Base-by-base conservation (phyloP, 352 stramenopile genomes). In the Blastocystis sp. region DNA sequence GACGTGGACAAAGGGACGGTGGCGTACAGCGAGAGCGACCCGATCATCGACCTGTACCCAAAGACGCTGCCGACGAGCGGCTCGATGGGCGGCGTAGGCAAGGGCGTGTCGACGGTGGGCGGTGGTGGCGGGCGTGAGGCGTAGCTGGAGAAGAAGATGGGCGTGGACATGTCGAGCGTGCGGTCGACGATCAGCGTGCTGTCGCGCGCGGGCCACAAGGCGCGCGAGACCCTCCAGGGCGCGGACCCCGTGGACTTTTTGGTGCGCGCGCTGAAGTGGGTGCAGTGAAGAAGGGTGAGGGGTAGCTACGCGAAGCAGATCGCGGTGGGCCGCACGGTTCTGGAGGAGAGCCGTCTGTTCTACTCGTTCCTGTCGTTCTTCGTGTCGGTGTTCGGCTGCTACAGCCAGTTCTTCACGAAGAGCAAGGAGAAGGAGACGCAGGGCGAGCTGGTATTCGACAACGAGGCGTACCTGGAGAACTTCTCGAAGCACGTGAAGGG, bases 101-200 rank as follows among this genome's bases (percentile, higher is more conserved):
- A 88, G 59, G 34, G 43, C 60, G 78, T 88, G 17, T 76, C 78
- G 17, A 88, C 67, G 21, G 64, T 88, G n/a, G 17, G n/a, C 19
- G 38, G 2, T 21, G 62, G 17, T 2, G 77, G 14, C 0, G 41
- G 43, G n/a, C n/a, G 23, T 87, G 34, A 77, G 17, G 21, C 17
- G 21, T 79, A 79, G 78, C 53, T 88, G 64, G 78, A 79, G 52
- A 88, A 88, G 78, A 88, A 88, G 61, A 88, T 88, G 78, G 78
- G 78, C n/a, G 64, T 79, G 21, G 78, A 88, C 53, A 88, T 88
- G 78, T 79, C 78, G n/a, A 67, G 78, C n/a, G 64, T 88, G 41
- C 64, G 67, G 4, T 69, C 43, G 48, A 79, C 78, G 1, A 76
- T 88, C 34, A 69, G 43, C 65, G 78, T 67, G 34, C 60, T 88